Conservation (phyloP, 164 flowering plant species). For the Sextonia rubra region DNA sequence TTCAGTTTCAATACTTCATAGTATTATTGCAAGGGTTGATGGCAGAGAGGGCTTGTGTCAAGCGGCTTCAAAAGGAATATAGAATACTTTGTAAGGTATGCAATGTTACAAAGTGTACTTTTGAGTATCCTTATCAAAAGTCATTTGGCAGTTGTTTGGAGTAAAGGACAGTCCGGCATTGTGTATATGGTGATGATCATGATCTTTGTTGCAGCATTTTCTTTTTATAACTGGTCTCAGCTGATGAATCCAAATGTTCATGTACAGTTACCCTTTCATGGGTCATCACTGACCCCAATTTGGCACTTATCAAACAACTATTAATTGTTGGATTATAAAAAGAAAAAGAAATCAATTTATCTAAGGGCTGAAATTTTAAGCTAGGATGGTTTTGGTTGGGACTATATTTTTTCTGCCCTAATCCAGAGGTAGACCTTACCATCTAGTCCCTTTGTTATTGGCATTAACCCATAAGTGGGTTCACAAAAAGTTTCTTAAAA, state of each 20-base stretch:
- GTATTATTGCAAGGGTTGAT: constrained; percentile 20
- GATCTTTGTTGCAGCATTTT: background rate
- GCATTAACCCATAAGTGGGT: too few relatives aligned
- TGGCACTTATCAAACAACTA: background rate
- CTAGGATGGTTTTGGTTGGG: too few relatives aligned
- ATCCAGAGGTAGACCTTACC: too few relatives aligned
- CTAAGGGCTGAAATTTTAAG: too few relatives aligned
- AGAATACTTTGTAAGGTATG: constrained; percentile 90
- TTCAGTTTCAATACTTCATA: too few relatives aligned
- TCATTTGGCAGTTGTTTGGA: background rate
- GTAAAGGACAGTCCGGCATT: background rate
- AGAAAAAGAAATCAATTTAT: too few relatives aligned
- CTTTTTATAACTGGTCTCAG: background rate
- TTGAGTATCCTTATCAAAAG: background rate
- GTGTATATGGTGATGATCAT: background rate
- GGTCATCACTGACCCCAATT: background rate
- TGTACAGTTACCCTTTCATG: background rate
- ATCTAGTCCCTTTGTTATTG: too few relatives aligned
- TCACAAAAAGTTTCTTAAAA: too few relatives aligned
- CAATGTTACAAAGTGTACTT: background rate
- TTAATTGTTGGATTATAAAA: background rate
- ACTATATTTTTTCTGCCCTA: too few relatives aligned
- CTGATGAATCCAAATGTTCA: background rate
- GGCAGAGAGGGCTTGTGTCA: constrained; percentile 87
- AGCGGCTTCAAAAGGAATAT: constrained; percentile 92